Evolutionary conservation across 2,329 filamentous ascomycete species (phyloP), one percentile per base, ranked within the genome.

Genomic region (Pyricularia sp.): DNA sequence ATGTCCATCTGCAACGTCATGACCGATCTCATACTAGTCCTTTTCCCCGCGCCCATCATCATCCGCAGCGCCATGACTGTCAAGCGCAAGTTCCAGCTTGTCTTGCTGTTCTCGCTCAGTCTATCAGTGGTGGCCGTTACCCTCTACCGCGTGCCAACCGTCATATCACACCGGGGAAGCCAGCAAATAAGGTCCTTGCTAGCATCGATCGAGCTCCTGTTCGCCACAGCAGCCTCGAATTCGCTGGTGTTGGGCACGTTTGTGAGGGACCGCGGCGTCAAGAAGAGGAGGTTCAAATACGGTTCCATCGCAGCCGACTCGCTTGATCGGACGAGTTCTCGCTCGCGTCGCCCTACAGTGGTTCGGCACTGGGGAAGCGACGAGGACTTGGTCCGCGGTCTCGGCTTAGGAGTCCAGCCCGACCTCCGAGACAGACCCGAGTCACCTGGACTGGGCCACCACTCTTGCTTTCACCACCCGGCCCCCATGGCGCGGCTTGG

Each of bases 171-270:
- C 65, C 80, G 88, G 70, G 93, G 93, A 2, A 84, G 86, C 31
- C 95, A 98, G 77, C 93, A 95, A 75, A 93, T 91, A 73, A 91
- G 95, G 64, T 96, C 94, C 0, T 86, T 98, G 1, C 84, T 96
- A 72, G 95, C 95, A 4, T 97, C 94, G 0, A 84, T 96, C 23
- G 95, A 99, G 76, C 90, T 98, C 9, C 84, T 98, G 0, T 94
- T 94, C 67, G 94, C 95, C 5, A 92, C 94, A 0, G 88, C 89
- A 0, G 91, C 96, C 0, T 92, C 94, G 14, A 99, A 98, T 76
- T 90, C 91, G 3, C 84, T 99, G 25, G 92, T 97, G 0, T 86
- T 99, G 2, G 94, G 94, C 14, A 97, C 94, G 0, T 98, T 98
- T 75, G 88, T 98, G 31, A 88, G 94, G 17, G 94, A 98, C 77